Percentiles rank a stretch among this genome's conserved stretches.
These are phyloP conservation scores for Solanum rostratum DNA, from an alignment of 257 asterid species.

Conservation along the genomic window DNA sequence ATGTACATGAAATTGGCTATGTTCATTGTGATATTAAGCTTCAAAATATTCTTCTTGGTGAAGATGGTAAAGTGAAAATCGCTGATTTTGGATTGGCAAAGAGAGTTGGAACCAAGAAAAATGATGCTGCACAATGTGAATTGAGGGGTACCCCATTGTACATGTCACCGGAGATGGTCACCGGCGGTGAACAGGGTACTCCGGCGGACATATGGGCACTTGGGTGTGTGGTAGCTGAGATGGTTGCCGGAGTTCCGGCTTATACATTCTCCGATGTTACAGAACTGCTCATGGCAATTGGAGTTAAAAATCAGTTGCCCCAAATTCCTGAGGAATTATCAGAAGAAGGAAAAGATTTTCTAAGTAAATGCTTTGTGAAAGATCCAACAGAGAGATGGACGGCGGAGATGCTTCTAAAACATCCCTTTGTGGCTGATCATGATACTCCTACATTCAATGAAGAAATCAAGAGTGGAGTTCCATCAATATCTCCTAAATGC, in stretches of 20 bases:
- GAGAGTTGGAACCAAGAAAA: constrained; percentile 5
- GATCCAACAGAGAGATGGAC: constrained; percentile 73
- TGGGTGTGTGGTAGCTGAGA: constrained; percentile 74
- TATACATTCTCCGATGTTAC: constrained; percentile 40
- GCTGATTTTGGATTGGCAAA: constrained; percentile 89
- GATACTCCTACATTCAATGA: constrained; percentile 3
- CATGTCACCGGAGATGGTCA: constrained; percentile 87
- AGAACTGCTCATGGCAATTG: constrained; percentile 51
- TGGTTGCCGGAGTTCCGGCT: constrained; percentile 53
- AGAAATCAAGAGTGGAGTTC: background rate
- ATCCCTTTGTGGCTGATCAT: constrained; percentile 41
- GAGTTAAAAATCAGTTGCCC: constrained; percentile 47
- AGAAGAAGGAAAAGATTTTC: constrained; percentile 59
- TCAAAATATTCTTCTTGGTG: constrained; percentile 47
- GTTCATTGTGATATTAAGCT: constrained; percentile 89
- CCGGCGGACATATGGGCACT: constrained; percentile 83
- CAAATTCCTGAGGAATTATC: constrained; percentile 43
- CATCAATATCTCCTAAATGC: constrained; percentile 49
- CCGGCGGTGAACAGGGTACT: constrained; percentile 48
- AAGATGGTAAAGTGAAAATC: constrained; percentile 35
- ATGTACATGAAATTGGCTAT: constrained; percentile 47
- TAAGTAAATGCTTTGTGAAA: constrained; percentile 43
- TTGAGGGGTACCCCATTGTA: constrained; percentile 88
- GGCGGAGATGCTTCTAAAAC: constrained; percentile 82
- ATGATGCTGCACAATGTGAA: constrained; percentile 9